Conservation (phyloP, 768 basidiomycete species). For the Amanita subjunquillea region DNA sequence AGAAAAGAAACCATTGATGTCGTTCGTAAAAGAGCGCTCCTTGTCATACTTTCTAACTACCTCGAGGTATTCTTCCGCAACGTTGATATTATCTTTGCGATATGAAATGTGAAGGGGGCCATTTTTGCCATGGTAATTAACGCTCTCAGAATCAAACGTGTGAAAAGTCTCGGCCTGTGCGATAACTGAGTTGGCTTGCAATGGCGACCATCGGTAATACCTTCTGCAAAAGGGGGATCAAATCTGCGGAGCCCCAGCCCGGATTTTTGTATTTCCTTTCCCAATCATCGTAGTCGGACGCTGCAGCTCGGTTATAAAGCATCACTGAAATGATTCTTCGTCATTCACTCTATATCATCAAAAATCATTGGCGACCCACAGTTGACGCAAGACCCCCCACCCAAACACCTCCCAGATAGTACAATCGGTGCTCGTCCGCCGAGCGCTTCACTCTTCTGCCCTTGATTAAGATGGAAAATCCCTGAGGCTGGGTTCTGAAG, state of each 20-base stretch:
- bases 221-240: conserved; percentile 52
- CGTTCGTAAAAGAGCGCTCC: conserved; percentile 30
- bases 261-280: conserved; percentile 36
- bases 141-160: conserved; percentile 8
- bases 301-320: conserved; percentile 45
- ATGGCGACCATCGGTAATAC: conserved; percentile 16
- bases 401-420: conserved; percentile 38
- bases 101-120: conserved; percentile 43
- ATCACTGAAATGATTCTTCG: background rate
- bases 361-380: conserved; percentile 22
- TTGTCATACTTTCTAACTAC: conserved; percentile 39
- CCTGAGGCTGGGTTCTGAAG: conserved; percentile 22
- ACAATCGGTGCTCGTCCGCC: conserved; percentile 34
- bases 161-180: conserved; percentile 29
- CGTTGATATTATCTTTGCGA: conserved; percentile 24
- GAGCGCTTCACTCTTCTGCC: conserved; percentile 29
- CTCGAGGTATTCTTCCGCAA: conserved; percentile 36
- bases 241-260: conserved; percentile 49
- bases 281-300: conserved; percentile 64
- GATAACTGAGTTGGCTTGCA: background rate
- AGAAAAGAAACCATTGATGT: conserved; percentile 35
- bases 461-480: conserved; percentile 34
- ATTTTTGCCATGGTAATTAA: conserved; percentile 32
- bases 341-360: background rate
- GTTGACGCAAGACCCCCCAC: conserved; percentile 56